phyloP scores from a whole-genome alignment of 1,284 basidiomycete genomes.

The Hypsizygus ulmarius region DNA sequence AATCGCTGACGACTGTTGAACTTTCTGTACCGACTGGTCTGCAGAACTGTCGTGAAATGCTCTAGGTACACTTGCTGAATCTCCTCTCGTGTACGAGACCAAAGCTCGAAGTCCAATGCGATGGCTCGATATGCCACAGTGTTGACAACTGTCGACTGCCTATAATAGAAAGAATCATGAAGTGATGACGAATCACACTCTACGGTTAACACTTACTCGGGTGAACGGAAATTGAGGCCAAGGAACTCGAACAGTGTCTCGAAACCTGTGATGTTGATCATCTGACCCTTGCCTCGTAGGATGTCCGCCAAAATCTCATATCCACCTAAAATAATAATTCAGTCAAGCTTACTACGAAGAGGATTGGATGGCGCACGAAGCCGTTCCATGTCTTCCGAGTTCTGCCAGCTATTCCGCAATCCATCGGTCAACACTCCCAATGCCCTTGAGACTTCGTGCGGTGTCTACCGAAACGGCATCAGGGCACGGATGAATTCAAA shows the following conservation, averaged over 20 bases:
- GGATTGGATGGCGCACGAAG: constrained; percentile 53
- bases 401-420: constrained; percentile 84
- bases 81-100: constrained; percentile 68
- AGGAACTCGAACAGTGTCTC: constrained; percentile 81
- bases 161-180: constrained; percentile 29
- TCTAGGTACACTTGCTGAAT: constrained; percentile 78
- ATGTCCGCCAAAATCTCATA: constrained; percentile 85
- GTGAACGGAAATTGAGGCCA: constrained; percentile 78
- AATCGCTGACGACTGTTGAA: constrained; percentile 75
- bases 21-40: constrained; percentile 65
- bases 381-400: constrained; percentile 89
- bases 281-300: constrained; percentile 67
- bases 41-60: constrained; percentile 76
- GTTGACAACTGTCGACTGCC: constrained; percentile 81
- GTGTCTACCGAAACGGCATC: constrained; percentile 42
- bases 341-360: not conserved
- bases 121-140: constrained; percentile 79
- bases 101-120: constrained; percentile 88
- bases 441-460: constrained; percentile 71
- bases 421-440: constrained; percentile 76
- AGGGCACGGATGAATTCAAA: not conserved
- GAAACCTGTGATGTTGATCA: constrained; percentile 76
- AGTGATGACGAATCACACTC: not conserved
- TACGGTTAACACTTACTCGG: constrained; percentile 54
- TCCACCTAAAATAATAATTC: constrained; percentile 51